A percentile compares a stretch with the other conserved stretches of the same genome.
These are phyloP conservation scores for Arachnomyces sp. DNA, from an alignment of 2,329 filamentous ascomycete species.

Conservation along the genomic window DNA sequence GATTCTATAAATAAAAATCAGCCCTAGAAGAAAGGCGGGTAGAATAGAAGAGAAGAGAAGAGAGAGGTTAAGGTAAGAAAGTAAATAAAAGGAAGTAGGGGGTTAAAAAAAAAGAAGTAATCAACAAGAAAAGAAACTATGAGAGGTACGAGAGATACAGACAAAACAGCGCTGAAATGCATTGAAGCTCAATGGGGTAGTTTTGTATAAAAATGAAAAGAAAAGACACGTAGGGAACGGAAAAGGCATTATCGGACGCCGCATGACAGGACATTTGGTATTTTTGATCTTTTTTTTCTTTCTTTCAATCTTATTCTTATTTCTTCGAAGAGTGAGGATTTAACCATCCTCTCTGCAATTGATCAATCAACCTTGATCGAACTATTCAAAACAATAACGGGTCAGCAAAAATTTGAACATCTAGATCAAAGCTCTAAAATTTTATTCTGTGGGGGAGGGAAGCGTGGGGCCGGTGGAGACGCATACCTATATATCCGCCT, in stretches of 20 bases:
- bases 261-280: neutral
- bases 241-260: neutral
- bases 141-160: too few relatives aligned
- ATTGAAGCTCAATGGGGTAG: too few relatives aligned
- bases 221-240: neutral
- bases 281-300: neutral
- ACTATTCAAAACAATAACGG: conserved; percentile 11
- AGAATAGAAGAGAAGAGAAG: neutral
- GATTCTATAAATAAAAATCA: too few relatives aligned
- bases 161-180: too few relatives aligned
- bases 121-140: too few relatives aligned
- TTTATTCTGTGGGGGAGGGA: neutral
- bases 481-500: conserved; percentile 71
- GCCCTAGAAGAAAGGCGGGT: too few relatives aligned
- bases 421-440: too few relatives aligned
- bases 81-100: conserved; percentile 3
- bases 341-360: neutral
- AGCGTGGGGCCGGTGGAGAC: neutral
- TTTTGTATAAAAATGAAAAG: conserved; percentile 4
- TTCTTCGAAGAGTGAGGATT: neutral
- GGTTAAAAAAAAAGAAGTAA: too few relatives aligned
- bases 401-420: too few relatives aligned
- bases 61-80: neutral
- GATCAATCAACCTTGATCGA: conserved; percentile 28
- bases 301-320: neutral